These are phyloP conservation scores for Saksenaea oblongispora DNA, from an alignment of 371 early-diverging fungal species.

Conservation along the genomic window DNA sequence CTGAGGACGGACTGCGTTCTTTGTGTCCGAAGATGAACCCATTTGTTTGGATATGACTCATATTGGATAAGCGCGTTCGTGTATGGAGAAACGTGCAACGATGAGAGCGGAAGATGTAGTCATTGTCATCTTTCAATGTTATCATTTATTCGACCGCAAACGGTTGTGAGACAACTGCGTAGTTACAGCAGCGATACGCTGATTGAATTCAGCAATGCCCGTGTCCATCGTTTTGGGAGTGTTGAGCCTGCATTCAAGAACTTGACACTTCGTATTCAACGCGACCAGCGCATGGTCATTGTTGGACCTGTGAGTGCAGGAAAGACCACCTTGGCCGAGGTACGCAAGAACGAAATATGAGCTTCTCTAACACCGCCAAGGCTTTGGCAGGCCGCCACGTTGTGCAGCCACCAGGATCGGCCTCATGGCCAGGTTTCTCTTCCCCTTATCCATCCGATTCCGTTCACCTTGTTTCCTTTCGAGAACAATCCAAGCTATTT, in stretches of 20 bases:
- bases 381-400: constrained; percentile 43
- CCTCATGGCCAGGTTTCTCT: constrained; percentile 35
- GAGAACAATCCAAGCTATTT: constrained; percentile 45
- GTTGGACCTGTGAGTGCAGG: constrained; percentile 51
- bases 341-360: constrained; percentile 5
- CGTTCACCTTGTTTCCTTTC: constrained; percentile 52
- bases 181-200: constrained; percentile 20
- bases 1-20: too few relatives aligned
- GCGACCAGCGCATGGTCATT: constrained; percentile 41
- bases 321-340: constrained; percentile 53
- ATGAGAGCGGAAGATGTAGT: background rate
- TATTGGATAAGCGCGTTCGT: background rate
- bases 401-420: constrained; percentile 34
- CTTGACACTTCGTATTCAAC: constrained; percentile 29
- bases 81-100: background rate
- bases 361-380: constrained; percentile 11
- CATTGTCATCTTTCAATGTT: background rate
- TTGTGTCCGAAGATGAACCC: too few relatives aligned
- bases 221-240: constrained; percentile 38
- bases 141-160: background rate
- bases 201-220: constrained; percentile 38
- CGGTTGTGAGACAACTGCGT: background rate
- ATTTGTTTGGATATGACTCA: too few relatives aligned
- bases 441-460: constrained; percentile 42
- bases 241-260: constrained; percentile 42